Percentiles rank a stretch among this genome's conserved stretches.
phyloP scores from a whole-genome alignment of 495 filamentous ascomycete genomes.

The Penicillium robsamsonii region DNA sequence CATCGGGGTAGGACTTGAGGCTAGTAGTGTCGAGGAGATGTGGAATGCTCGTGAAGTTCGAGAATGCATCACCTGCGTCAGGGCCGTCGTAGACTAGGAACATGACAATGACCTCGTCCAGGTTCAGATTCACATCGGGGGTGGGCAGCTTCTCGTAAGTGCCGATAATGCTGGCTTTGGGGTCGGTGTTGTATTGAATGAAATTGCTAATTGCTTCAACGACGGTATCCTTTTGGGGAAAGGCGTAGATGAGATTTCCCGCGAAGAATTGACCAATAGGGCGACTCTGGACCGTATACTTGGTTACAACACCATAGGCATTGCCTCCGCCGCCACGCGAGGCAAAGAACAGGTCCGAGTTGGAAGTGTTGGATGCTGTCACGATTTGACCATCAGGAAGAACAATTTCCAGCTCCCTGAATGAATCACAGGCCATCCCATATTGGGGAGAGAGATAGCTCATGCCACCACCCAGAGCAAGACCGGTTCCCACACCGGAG shows the following conservation, averaged over 20 bases:
- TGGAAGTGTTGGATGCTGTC: conserved; percentile 45
- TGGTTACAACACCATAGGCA: conserved; percentile 49
- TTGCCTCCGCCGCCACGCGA: conserved; percentile 52
- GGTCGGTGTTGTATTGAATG: conserved; percentile 33
- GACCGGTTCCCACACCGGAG: conserved; percentile 32
- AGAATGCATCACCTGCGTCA: conserved; percentile 30
- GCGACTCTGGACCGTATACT: conserved; percentile 31
- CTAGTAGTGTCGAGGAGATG: conserved; percentile 24
- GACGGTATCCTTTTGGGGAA: conserved; percentile 25
- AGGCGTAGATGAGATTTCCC: conserved; percentile 32
- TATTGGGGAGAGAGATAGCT: conserved; percentile 40
- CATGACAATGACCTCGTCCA: conserved; percentile 34
- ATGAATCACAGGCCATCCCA: conserved; percentile 36
- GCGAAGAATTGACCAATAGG: conserved; percentile 30
- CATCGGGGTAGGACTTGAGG: conserved; percentile 30
- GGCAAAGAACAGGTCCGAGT: conserved; percentile 59
- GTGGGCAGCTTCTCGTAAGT: conserved; percentile 32
- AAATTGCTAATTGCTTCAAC: conserved; percentile 30
- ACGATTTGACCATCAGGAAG: conserved; percentile 50
- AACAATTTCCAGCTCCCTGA: conserved; percentile 44
- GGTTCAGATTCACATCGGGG: conserved; percentile 24
- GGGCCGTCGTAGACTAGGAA: conserved; percentile 39
- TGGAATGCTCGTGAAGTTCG: conserved; percentile 32
- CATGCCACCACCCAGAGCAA: conserved; percentile 35
- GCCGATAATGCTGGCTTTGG: conserved; percentile 34